These are phyloP conservation scores for Epithele typhae DNA, from an alignment of 768 basidiomycete species.

Conservation along the genomic window DNA sequence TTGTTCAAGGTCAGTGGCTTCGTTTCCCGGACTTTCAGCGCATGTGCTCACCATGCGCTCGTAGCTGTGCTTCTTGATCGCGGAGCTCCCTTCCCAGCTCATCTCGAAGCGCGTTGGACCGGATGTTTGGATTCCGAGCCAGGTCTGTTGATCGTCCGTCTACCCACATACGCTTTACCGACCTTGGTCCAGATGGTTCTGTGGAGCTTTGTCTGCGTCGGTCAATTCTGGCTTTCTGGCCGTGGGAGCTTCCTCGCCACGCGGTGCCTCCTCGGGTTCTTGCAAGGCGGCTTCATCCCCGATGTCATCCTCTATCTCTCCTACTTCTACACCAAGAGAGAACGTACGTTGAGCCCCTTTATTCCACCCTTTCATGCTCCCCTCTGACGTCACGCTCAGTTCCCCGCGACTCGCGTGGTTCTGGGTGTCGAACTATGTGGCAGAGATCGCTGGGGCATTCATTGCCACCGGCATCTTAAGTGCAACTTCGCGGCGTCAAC, in stretches of 20 bases:
- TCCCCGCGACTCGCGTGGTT: conserved; percentile 69
- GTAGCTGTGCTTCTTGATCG: conserved; percentile 26
- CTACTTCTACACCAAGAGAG: conserved; percentile 58
- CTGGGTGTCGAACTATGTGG: conserved; percentile 58
- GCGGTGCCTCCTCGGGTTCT: conserved; percentile 51
- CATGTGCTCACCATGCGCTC: not conserved
- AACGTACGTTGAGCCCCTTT: conserved; percentile 36
- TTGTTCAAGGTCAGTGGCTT: conserved; percentile 43
- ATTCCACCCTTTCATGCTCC: not conserved
- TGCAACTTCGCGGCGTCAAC: conserved; percentile 44
- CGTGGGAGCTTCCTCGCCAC: conserved; percentile 51
- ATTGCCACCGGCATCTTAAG: conserved; percentile 60
- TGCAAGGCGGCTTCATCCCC: conserved; percentile 63
- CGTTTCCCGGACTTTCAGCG: not conserved
- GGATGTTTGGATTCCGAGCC: conserved; percentile 61
- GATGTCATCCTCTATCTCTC: conserved; percentile 67
- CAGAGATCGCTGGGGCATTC: conserved; percentile 55
- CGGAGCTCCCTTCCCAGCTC: conserved; percentile 64
- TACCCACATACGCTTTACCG: too few relatives aligned
- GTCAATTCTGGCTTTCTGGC: conserved; percentile 56
- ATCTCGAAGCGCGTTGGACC: conserved; percentile 65
- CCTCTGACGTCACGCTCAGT: conserved; percentile 40
- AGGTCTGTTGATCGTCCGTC: conserved; percentile 27
- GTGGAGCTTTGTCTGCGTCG: conserved; percentile 51
- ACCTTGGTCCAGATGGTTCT: conserved; percentile 38